Conservation (phyloP, 306 rosid species). For the Ormosia semicastrata region DNA sequence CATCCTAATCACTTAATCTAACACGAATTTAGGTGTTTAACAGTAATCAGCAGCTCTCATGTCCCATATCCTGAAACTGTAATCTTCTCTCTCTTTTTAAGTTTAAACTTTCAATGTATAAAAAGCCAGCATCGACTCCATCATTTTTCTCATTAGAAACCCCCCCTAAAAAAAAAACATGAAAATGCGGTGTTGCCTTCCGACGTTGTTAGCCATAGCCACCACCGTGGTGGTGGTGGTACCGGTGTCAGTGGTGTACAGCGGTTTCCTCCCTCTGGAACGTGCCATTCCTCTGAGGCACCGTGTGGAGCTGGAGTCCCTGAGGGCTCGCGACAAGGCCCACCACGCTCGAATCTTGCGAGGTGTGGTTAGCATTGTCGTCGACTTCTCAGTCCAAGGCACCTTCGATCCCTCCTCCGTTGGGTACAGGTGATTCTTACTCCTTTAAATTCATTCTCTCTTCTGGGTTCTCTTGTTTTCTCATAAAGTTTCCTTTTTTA, state of each 20-base stretch:
- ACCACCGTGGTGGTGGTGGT: slow-evolving; percentile 19
- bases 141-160: slow-evolving; percentile 15
- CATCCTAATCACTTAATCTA: neutral
- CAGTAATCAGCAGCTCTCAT: neutral
- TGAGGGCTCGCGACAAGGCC: slow-evolving; percentile 65
- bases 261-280: slow-evolving; percentile 56
- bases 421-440: slow-evolving; percentile 59
- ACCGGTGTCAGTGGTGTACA: slow-evolving; percentile 43
- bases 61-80: neutral
- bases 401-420: slow-evolving; percentile 66
- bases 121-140: slow-evolving; percentile 27
- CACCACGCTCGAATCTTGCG: slow-evolving; percentile 75
- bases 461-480: slow-evolving; percentile 19
- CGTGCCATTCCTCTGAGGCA: slow-evolving; percentile 53
- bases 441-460: neutral
- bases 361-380: slow-evolving; percentile 52
- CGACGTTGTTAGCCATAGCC: slow-evolving; percentile 28
- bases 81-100: neutral
- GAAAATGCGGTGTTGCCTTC: slow-evolving; percentile 49
- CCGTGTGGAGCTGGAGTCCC: slow-evolving; percentile 50
- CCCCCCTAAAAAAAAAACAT: neutral
- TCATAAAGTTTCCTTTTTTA: neutral
- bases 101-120: slow-evolving; percentile 36
- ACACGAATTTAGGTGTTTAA: neutral
- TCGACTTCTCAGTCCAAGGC: slow-evolving; percentile 80